Conservation (phyloP, 768 basidiomycete genomes). For the Lactifluus piperatus region DNA sequence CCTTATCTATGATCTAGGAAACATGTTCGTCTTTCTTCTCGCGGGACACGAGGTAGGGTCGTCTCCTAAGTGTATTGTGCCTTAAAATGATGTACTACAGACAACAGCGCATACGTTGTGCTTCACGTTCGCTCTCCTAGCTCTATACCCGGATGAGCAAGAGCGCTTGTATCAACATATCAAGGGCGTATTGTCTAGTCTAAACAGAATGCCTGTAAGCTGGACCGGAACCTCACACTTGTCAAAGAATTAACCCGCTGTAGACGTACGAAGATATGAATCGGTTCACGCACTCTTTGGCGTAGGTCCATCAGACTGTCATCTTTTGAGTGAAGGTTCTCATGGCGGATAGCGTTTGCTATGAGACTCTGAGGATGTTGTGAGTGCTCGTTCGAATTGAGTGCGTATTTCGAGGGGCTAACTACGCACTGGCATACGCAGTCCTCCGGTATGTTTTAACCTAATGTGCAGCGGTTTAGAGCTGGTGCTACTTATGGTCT, state of each 20-base stretch:
- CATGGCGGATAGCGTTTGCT: slow-evolving; percentile 31
- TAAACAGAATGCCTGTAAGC: slow-evolving; percentile 20
- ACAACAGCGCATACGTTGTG: slow-evolving; percentile 33
- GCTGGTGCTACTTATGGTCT: slow-evolving; percentile 20
- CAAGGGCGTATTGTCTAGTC: slow-evolving; percentile 25
- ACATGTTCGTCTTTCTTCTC: slow-evolving; percentile 29
- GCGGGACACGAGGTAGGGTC: slow-evolving; percentile 28
- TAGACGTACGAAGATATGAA: slow-evolving; percentile 23
- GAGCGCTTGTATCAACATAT: slow-evolving; percentile 32
- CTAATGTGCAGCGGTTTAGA: background rate
- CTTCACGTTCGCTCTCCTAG: slow-evolving; percentile 35
- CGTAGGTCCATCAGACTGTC: background rate
- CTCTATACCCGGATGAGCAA: slow-evolving; percentile 36
- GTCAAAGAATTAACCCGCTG: background rate
- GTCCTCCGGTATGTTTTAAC: slow-evolving; percentile 6
- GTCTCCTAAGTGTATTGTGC: background rate
- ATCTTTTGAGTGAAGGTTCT: background rate
- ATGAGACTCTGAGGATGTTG: slow-evolving; percentile 42
- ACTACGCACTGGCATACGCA: background rate
- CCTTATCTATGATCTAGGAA: no score
- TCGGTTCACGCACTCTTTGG: slow-evolving; percentile 17
- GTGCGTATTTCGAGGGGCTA: background rate
- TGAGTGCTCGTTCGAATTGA: background rate
- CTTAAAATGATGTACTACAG: slow-evolving; percentile 16
- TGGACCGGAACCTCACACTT: background rate